These are phyloP conservation scores for Trichoderma brevicompactum DNA, from an alignment of 2,329 filamentous ascomycete genomes.

Conservation along the genomic window DNA sequence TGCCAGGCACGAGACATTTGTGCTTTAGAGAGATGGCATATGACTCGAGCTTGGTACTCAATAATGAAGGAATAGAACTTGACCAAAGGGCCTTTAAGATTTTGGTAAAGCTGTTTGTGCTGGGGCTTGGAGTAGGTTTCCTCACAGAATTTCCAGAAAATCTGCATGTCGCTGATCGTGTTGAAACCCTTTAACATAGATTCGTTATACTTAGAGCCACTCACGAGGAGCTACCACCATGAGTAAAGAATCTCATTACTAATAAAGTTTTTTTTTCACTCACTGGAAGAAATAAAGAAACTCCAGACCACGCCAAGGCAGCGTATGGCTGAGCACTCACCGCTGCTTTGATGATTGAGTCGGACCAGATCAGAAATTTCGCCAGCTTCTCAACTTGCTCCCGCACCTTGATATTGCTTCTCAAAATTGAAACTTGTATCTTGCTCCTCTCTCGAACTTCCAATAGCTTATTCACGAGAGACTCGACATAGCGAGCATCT, in stretches of 20 bases:
- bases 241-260: not conserved
- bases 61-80: constrained; percentile 22
- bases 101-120: not conserved
- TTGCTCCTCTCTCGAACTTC: not conserved
- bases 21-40: constrained; percentile 30
- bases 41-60: constrained; percentile 23
- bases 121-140: constrained; percentile 9
- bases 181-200: constrained; percentile 35
- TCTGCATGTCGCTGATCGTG: constrained; percentile 30
- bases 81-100: not conserved
- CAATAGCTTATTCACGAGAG: not conserved
- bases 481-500: not conserved
- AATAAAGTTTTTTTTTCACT: not conserved
- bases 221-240: constrained; percentile 29
- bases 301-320: constrained; percentile 37
- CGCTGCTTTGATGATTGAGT: constrained; percentile 33
- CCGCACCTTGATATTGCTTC: constrained; percentile 33
- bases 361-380: constrained; percentile 35
- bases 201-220: constrained; percentile 30
- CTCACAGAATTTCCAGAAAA: constrained; percentile 33
- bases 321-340: constrained; percentile 35
- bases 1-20: constrained; percentile 33
- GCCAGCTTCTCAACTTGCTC: constrained; percentile 34
- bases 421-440: constrained; percentile 28
- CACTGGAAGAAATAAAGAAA: constrained; percentile 35